Evolutionary conservation across 306 rosid genomes (phyloP), one percentile per base, ranked within the genome.

Genomic region (Urtica urens): DNA sequence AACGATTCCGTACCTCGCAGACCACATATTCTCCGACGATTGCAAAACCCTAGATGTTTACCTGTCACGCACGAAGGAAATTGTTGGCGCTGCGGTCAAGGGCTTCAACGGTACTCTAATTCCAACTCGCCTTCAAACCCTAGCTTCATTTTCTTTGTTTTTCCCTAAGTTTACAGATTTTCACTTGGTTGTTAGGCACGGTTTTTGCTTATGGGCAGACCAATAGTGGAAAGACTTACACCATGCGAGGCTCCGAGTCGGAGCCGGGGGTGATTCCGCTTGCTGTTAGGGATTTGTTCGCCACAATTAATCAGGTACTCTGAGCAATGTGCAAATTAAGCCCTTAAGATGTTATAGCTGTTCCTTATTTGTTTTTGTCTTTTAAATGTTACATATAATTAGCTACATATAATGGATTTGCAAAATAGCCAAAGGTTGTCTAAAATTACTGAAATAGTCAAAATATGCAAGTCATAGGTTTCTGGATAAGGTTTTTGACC

Each of bases 201-300:
- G 94, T 90, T 33, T 90, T 90, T 44, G 97, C 97, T 40, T 90
- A 90, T 25, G 97, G 95, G 35, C 97, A 90, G 68, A 90, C 97
- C 3, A 90, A 90, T 40, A 90, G 97, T 53, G 95, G 97, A 25
- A 90, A 90, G 72, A 90, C 97, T 23, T 64, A 84, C 50, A 90
- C 95, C 0, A 90, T 90, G 87, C 78, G 94, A 34, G 97, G 97
- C 38, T 74, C 85, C 1, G 66, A 65, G 38, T 52, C 48, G 13
- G 92, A 90, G 54, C 90, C 77, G 0, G 97, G 95, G 35, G 83
- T 90, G n/a, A 90, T 90, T 69, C 97, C 95, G 60, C 94, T 71
- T 28, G 81, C 95, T 0, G 94, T 84, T 24, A 71, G 45, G 24
- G 88, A 84, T 46, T 55, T 84, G 70, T 90, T 90, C 59, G 41